phyloP scores from a whole-genome alignment of 2,329 filamentous ascomycete genomes.

The Tolypocladium paradoxum region DNA sequence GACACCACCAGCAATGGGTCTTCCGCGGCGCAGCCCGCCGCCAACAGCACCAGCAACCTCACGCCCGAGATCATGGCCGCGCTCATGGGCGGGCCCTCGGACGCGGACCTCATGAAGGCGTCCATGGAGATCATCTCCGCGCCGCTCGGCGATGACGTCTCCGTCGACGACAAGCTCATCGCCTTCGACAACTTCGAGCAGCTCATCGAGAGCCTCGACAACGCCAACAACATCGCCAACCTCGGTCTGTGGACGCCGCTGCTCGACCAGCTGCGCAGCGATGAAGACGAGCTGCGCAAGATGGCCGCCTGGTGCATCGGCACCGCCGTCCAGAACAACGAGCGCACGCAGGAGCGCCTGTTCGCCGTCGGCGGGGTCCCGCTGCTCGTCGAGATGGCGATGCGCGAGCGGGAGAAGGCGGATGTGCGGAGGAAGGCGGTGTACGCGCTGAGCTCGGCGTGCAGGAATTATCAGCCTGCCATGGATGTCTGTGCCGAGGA shows the following conservation, averaged over 20 bases:
- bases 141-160: constrained; percentile 47
- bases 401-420: constrained; percentile 46
- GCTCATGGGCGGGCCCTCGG: constrained; percentile 75
- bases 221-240: constrained; percentile 83
- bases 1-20: constrained; percentile 18
- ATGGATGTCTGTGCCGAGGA: constrained; percentile 58
- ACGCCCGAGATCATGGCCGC: constrained; percentile 61
- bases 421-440: constrained; percentile 76
- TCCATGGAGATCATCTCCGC: constrained; percentile 68
- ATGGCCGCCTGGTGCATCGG: constrained; percentile 93
- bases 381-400: constrained; percentile 54
- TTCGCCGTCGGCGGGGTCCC: constrained; percentile 56
- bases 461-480: constrained; percentile 82
- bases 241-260: constrained; percentile 76
- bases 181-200: constrained; percentile 96
- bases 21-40: constrained; percentile 19
- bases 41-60: constrained; percentile 32
- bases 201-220: constrained; percentile 84
- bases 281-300: constrained; percentile 61
- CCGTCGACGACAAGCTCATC: constrained; percentile 64
- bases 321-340: constrained; percentile 94
- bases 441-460: constrained; percentile 75
- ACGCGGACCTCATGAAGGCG: constrained; percentile 84
- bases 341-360: constrained; percentile 66
- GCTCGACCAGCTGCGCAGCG: constrained; percentile 55